Evolutionary conservation across 2,329 filamentous ascomycete species (phyloP).

Genomic region (Drechslera avenae): DNA sequence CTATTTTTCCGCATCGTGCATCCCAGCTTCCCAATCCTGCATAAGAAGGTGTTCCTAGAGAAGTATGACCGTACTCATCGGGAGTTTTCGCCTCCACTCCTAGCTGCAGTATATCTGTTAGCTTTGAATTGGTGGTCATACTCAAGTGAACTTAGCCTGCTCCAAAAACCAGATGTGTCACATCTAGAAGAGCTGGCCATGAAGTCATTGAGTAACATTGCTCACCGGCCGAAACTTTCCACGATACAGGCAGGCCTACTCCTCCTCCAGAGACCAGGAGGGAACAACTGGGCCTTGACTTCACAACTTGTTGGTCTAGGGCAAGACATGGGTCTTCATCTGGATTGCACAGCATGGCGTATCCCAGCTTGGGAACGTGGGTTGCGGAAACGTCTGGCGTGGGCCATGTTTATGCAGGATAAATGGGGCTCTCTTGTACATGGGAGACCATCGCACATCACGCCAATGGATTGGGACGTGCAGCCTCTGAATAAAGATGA

Average conservation of each 20-base stretch:
- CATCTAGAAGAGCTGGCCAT: conserved; percentile 44
- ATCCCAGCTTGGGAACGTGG: conserved; percentile 68
- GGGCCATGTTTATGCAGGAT: conserved; percentile 70
- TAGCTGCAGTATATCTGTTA: conserved; percentile 67
- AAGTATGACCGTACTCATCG: conserved; percentile 63
- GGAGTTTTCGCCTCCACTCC: conserved; percentile 63
- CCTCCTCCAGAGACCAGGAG: conserved; percentile 45
- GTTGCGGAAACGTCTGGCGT: conserved; percentile 64
- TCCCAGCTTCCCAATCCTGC: conserved; percentile 63
- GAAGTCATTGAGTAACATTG: conserved; percentile 45
- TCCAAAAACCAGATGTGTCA: conserved; percentile 50
- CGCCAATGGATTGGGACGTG: conserved; percentile 62
- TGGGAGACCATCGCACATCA: conserved; percentile 62
- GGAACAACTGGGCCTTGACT: conserved; percentile 41
- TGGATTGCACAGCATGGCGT: conserved; percentile 67
- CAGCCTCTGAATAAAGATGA: conserved; percentile 52
- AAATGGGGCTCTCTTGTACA: conserved; percentile 65
- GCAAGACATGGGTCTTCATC: conserved; percentile 50
- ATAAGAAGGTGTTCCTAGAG: conserved; percentile 66
- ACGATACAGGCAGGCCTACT: conserved; percentile 49
- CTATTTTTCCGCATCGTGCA: conserved; percentile 73
- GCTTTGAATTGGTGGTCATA: conserved; percentile 67
- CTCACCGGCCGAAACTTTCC: conserved; percentile 49
- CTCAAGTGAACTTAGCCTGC: conserved; percentile 57
- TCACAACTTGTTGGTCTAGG: conserved; percentile 47